A percentile compares a stretch with the other conserved stretches of the same genome.
Evolutionary conservation across 192 early-diverging fungal genomes (phyloP).

Genomic region (Mortierella antarctica): DNA sequence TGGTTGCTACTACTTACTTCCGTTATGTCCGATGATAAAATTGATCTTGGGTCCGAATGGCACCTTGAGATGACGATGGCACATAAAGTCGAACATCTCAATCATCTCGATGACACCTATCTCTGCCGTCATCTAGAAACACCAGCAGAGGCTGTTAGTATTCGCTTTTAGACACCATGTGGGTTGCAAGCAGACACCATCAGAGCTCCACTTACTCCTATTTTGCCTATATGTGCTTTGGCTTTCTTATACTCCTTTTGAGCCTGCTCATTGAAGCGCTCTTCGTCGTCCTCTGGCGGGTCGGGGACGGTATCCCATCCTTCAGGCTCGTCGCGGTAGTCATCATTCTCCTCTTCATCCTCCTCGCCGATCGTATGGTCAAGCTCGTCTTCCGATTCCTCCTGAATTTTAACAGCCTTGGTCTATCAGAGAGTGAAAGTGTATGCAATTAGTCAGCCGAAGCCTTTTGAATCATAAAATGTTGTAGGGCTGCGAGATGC

Average conservation of each 20-base stretch:
- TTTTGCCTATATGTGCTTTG: conserved; percentile 6
- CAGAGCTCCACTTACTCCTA: conserved; percentile 21
- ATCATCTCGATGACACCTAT: conserved; percentile 85
- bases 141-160: neutral
- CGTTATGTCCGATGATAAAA: conserved; percentile 98
- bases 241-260: conserved; percentile 24
- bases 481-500: neutral
- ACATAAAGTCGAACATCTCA: conserved; percentile 95
- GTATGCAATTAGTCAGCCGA: neutral
- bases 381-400: conserved; percentile 8
- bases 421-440: neutral
- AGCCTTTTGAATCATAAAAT: neutral
- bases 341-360: conserved; percentile 18
- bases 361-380: conserved; percentile 17
- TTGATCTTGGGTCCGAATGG: conserved; percentile 89
- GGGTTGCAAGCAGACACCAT: neutral
- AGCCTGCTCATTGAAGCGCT: conserved; percentile 10
- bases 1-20: conserved; percentile 65
- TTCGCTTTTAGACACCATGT: neutral
- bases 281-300: neutral
- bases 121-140: conserved; percentile 54
- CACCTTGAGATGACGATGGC: conserved; percentile 85
- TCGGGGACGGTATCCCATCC: conserved; percentile 15
- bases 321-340: conserved; percentile 23
- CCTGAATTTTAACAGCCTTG: conserved; percentile 15